phyloP scores from a whole-genome alignment of 768 basidiomycete species.

The Phanerodontia chrysosporium region DNA sequence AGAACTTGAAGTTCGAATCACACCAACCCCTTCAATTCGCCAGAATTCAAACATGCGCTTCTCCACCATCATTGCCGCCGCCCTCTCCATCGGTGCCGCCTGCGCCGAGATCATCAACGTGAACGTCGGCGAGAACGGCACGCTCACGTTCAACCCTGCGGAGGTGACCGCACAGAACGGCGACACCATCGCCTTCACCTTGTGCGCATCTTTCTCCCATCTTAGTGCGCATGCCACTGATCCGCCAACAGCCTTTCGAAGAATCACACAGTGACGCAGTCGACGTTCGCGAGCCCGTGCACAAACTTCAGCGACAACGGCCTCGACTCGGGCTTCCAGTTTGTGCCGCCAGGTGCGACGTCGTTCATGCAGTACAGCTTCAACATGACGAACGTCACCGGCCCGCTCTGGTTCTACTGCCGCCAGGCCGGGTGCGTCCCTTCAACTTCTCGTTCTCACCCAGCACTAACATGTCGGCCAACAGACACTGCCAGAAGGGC shows the following conservation, averaged over 20 bases:
- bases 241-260: conserved; percentile 16
- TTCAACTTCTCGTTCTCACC: not conserved
- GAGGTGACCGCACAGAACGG: conserved; percentile 38
- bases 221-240: not conserved
- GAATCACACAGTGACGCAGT: conserved; percentile 56
- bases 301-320: conserved; percentile 31
- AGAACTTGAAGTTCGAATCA: conserved; percentile 7
- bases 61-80: conserved; percentile 37
- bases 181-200: conserved; percentile 51
- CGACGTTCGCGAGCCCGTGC: conserved; percentile 55
- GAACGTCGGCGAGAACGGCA: conserved; percentile 25
- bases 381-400: conserved; percentile 39
- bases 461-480: not conserved
- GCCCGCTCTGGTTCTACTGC: conserved; percentile 63
- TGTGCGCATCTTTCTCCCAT: conserved; percentile 29
- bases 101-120: conserved; percentile 30
- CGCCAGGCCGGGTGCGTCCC: conserved; percentile 37
- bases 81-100: conserved; percentile 41
- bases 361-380: conserved; percentile 41
- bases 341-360: conserved; percentile 29
- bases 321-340: conserved; percentile 50
- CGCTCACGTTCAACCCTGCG: conserved; percentile 27
- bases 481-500: conserved; percentile 46
- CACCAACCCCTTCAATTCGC: not conserved
- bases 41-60: conserved; percentile 43